Conservation (phyloP, 75 land plant genomes). For the Cryptomeria japonica region DNA sequence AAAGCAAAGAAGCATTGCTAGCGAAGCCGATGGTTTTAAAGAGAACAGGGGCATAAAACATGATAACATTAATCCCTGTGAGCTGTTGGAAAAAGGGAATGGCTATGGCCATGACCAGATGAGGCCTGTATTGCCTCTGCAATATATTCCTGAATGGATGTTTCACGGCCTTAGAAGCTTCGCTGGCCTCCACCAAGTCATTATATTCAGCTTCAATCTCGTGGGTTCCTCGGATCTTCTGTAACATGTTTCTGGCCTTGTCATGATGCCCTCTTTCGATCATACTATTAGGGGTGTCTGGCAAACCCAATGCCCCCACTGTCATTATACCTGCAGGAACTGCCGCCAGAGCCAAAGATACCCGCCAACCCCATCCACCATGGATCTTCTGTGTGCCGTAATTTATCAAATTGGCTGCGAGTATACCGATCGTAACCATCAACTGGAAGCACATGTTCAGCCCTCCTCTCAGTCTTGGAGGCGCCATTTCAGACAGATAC, state of each 20-base stretch:
- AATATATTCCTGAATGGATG: conserved; percentile 62
- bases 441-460: conserved; percentile 82
- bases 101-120: conserved; percentile 54
- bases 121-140: conserved; percentile 52
- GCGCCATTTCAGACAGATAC: conserved; percentile 86
- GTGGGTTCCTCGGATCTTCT: conserved; percentile 52
- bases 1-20: conserved; percentile 39
- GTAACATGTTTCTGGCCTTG: conserved; percentile 40
- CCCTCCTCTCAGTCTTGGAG: conserved; percentile 58
- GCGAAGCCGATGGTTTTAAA: conserved; percentile 58
- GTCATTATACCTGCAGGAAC: conserved; percentile 75
- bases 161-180: conserved; percentile 46
- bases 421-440: conserved; percentile 61
- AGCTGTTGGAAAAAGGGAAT: conserved; percentile 59
- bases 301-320: conserved; percentile 55
- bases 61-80: conserved; percentile 60
- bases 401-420: conserved; percentile 67
- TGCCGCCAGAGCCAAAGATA: conserved; percentile 51
- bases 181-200: conserved; percentile 63
- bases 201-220: conserved; percentile 59
- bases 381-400: conserved; percentile 69
- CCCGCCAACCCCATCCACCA: conserved; percentile 61
- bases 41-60: conserved; percentile 66
- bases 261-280: conserved; percentile 59
- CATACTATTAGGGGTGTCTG: conserved; percentile 84